These are phyloP conservation scores for Erucastrum elatum DNA, from an alignment of 345 rosid species.

Conservation along the genomic window DNA sequence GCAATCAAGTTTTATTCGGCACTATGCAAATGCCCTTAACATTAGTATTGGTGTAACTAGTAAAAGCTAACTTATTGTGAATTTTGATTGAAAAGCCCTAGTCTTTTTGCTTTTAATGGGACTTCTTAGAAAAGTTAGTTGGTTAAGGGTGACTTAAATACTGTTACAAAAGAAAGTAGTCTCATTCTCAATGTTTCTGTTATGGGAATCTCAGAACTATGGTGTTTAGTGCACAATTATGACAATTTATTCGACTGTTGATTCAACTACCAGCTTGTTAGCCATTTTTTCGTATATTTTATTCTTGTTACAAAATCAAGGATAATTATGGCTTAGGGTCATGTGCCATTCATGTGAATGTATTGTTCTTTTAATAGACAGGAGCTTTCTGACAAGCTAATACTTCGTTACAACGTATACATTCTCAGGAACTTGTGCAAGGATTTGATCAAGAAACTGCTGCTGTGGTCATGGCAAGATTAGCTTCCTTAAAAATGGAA, in stretches of 20 bases:
- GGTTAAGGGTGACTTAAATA: not conserved
- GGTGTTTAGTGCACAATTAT: constrained; percentile 16
- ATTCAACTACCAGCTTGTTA: constrained; percentile 18
- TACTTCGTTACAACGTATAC: not conserved
- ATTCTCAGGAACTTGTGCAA: constrained; percentile 79
- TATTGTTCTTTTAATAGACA: not conserved
- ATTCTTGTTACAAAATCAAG: not conserved
- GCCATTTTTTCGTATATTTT: not conserved
- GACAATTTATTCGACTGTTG: not conserved
- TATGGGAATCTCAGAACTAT: not conserved
- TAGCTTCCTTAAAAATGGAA: constrained; percentile 94
- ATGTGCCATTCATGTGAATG: constrained; percentile 8
- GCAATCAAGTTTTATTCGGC: not conserved
- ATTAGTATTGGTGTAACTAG: constrained; percentile 11
- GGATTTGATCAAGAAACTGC: constrained; percentile 99
- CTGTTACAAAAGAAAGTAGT: not conserved
- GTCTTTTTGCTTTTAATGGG: constrained; percentile 8
- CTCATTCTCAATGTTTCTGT: not conserved
- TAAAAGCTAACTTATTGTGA: constrained; percentile 3
- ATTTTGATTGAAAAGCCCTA: not conserved
- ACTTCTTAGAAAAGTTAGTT: not conserved
- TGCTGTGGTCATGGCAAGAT: constrained; percentile 93
- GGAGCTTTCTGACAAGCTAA: constrained; percentile 8
- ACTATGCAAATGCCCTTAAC: not conserved
- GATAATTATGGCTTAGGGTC: not conserved